Evolutionary conservation across 257 asterid genomes (phyloP).

Genomic region (Solanum sitiens): DNA sequence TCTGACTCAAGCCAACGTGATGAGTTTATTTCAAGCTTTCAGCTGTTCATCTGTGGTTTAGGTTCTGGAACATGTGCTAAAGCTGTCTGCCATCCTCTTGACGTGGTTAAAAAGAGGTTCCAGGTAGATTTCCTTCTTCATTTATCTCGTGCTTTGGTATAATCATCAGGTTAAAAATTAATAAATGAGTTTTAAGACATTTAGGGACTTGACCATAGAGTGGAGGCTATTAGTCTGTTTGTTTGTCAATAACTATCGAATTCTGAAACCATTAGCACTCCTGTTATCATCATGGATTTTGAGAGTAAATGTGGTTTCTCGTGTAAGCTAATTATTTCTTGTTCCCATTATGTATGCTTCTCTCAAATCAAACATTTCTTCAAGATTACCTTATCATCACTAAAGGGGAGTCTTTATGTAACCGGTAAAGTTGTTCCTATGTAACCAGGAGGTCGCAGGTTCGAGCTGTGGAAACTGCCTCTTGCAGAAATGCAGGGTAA

Average conservation of each 20-base stretch:
- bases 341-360: neutral
- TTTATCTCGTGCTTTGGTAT: neutral
- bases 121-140: constrained; percentile 39
- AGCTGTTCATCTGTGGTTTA: constrained; percentile 75
- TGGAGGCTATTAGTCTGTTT: neutral
- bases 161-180: neutral
- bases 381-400: neutral
- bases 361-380: neutral
- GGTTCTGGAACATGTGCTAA: constrained; percentile 89
- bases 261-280: neutral
- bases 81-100: constrained; percentile 92
- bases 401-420: neutral
- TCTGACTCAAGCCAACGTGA: constrained; percentile 15
- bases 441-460: neutral
- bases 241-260: neutral
- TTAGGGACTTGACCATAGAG: neutral
- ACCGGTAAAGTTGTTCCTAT: neutral
- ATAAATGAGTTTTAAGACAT: neutral
- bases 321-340: neutral
- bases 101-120: constrained; percentile 93
- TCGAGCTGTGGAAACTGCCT: neutral
- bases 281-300: neutral
- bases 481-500: neutral
- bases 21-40: constrained; percentile 55
- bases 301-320: neutral